Evolutionary conservation across 805 yeast genomes (phyloP).

Genomic region (Teunomyces stri): DNA sequence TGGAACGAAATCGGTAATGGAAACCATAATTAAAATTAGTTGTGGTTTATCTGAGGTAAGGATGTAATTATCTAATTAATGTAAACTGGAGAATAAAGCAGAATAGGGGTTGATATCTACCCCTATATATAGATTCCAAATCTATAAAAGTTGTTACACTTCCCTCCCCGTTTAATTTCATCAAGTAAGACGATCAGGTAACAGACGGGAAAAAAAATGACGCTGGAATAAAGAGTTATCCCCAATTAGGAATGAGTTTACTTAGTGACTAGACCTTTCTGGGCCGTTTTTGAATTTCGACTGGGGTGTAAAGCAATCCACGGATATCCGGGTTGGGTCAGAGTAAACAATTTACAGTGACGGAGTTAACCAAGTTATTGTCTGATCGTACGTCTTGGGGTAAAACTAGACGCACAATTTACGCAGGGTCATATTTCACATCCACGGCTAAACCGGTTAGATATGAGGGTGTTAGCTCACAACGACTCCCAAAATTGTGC

Average conservation of each 20-base stretch:
- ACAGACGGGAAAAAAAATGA: slow-evolving; percentile 1
- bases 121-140: slow-evolving; percentile 2
- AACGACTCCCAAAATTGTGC: neutral
- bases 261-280: neutral
- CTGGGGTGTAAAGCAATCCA: neutral
- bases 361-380: neutral
- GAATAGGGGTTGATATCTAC: slow-evolving; percentile 1
- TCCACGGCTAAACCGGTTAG: neutral
- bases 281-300: neutral
- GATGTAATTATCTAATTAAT: neutral
- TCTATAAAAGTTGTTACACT: slow-evolving; percentile 3
- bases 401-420: neutral
- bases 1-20: slow-evolving; percentile 4
- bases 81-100: neutral
- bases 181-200: neutral
- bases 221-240: slow-evolving; percentile 1
- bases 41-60: neutral
- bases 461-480: neutral
- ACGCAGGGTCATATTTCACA: neutral
- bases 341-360: neutral
- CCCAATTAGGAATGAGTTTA: neutral
- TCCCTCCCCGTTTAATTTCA: neutral
- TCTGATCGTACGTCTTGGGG: neutral
- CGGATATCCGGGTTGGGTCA: neutral
- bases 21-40: slow-evolving; percentile 1